Percentiles rank a stretch among this genome's conserved stretches.
phyloP scores from a whole-genome alignment of 2,329 filamentous ascomycete species.

The Chrysoporthe cubensis region DNA sequence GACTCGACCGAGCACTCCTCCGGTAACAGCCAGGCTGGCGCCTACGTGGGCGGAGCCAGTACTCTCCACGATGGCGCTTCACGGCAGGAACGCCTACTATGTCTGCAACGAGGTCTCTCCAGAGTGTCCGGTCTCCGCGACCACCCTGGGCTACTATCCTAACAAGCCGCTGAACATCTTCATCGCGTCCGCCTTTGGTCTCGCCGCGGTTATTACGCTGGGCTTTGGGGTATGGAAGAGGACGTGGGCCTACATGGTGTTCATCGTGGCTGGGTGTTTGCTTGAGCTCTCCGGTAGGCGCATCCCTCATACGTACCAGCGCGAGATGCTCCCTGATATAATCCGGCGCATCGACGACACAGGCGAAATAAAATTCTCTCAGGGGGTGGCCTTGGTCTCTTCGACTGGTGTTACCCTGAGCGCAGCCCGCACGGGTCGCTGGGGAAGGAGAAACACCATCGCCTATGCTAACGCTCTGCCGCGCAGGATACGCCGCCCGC shows the following conservation, averaged over 20 bases:
- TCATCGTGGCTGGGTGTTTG: constrained; percentile 52
- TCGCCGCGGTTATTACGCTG: constrained; percentile 47
- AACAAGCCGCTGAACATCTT: constrained; percentile 60
- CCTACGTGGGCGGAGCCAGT: not conserved
- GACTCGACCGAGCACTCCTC: not conserved
- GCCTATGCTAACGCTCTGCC: not conserved
- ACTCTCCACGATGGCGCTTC: constrained; percentile 3
- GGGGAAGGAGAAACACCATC: not conserved
- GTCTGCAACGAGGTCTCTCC: constrained; percentile 45
- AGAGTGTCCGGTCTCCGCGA: constrained; percentile 54
- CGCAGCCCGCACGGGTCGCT: not conserved
- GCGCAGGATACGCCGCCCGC: constrained; percentile 56
- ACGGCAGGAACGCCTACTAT: constrained; percentile 32
- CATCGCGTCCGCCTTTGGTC: constrained; percentile 54
- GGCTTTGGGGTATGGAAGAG: constrained; percentile 51
- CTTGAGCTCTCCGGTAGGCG: constrained; percentile 55
- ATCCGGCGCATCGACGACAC: not conserved
- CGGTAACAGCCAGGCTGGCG: not conserved
- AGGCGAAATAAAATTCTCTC: not conserved
- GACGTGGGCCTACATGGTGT: constrained; percentile 59
- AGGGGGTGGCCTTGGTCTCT: not conserved
- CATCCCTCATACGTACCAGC: not conserved
- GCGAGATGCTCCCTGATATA: not conserved
- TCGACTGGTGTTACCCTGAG: not conserved
- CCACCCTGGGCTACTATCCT: constrained; percentile 60